Conservation (phyloP, 805 yeast genomes). For the Cyberlindnera subsufficiens region DNA sequence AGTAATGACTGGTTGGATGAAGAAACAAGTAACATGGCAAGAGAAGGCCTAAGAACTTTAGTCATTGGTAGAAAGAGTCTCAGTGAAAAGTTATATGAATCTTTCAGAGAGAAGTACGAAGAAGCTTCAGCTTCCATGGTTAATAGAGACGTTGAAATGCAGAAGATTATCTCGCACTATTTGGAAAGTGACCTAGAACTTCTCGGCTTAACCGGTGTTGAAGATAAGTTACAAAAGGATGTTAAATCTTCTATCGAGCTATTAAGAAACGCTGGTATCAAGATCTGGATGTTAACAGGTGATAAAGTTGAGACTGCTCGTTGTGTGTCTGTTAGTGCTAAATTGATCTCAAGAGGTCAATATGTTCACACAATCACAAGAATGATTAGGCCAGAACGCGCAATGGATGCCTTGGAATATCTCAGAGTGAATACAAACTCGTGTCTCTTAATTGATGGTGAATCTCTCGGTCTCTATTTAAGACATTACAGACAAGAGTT, state of each 20-base stretch:
- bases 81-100: conserved; percentile 44
- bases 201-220: conserved; percentile 94
- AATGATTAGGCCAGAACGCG: conserved; percentile 49
- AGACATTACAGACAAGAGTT: conserved; percentile 63
- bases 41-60: conserved; percentile 94
- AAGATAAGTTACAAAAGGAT: conserved; percentile 86
- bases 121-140: conserved; percentile 75
- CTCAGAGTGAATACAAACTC: conserved; percentile 52
- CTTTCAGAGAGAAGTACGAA: conserved; percentile 58
- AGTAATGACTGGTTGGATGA: conserved; percentile 95
- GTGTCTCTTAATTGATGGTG: conserved; percentile 90
- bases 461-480: conserved; percentile 69
- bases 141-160: conserved; percentile 73
- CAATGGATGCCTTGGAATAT: conserved; percentile 71
- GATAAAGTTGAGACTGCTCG: conserved; percentile 98
- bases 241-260: conserved; percentile 91
- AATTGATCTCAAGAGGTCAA: conserved; percentile 89
- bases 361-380: conserved; percentile 82
- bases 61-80: conserved; percentile 87
- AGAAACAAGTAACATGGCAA: conserved; percentile 95
- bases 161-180: conserved; percentile 55
- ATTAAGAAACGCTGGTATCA: conserved; percentile 91
- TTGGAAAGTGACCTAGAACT: conserved; percentile 82
- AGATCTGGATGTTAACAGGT: conserved; percentile 99
- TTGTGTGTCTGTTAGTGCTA: conserved; percentile 95